Evolutionary conservation across 257 asterid genomes (phyloP), one percentile per base, ranked within the genome.

Genomic region (Fraxinus anomala): DNA sequence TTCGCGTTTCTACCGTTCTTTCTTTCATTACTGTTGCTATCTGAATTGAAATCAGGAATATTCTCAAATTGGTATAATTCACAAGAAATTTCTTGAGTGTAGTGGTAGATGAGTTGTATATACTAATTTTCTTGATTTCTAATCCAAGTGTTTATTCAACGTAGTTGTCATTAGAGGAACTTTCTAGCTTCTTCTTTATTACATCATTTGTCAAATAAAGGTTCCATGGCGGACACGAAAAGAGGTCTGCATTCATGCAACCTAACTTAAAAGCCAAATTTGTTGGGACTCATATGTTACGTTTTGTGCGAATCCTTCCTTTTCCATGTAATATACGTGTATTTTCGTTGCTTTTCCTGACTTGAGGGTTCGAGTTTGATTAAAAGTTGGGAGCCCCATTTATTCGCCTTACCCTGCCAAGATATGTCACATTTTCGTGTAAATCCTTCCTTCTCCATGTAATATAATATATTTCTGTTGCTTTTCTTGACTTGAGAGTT

Each of bases 231-330:
- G 77, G 47, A 56, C 74, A 81, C 5, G 56, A 17, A 74, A 56
- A 81, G 79, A 56, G 21, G 74, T 70, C 74, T 59, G 56, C 70
- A 23, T 76, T 72, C 66, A 77, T 76, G 76, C 63, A 77, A 80
- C 87, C 87, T 83, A 80, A 80, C 66, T 76, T 56, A 30, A 36
- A 9, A 3, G 82, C 84, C 84, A 70, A 82, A 77, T 79, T 70
- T 61, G 76, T 33, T 73, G 68, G 69, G 70, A 79, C 59, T 56
- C 23, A 14, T 54, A 67, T 33, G 49, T 23, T 76, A 24, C 42
- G 73, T 71, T 71, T 67, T 72, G 72, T 80, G 71, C 72, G 23
- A 9, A 39, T 4, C n/a, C 72, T 79, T 79, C 61, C 70, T 73
- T 81, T 39, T 39, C 65, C 13, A 77, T 3, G 54, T 76, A 74